Percentiles rank a stretch among this genome's conserved stretches.
Evolutionary conservation across 2,329 filamentous ascomycete species (phyloP).

Genomic region (Ophiocordyceps camponoti-saundersi): DNA sequence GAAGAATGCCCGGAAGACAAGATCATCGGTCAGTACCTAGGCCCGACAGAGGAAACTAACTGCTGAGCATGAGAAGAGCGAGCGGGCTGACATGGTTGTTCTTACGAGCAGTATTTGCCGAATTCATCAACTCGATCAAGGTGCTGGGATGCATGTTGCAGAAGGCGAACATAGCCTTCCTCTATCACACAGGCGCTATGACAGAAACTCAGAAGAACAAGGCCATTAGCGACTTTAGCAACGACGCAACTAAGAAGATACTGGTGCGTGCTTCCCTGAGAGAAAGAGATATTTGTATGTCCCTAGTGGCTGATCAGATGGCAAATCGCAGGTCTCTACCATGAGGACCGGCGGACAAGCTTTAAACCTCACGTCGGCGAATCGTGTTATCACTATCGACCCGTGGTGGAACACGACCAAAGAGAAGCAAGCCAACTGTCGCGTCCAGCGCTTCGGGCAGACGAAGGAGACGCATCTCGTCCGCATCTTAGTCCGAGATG

Average conservation of each 20-base stretch:
- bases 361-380: conserved; percentile 25
- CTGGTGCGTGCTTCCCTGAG: conserved; percentile 14
- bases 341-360: conserved; percentile 18
- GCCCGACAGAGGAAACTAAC: not conserved
- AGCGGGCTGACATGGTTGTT: not conserved
- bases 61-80: not conserved
- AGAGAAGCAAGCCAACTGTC: conserved; percentile 44
- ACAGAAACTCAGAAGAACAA: conserved; percentile 1
- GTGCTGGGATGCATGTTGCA: conserved; percentile 19
- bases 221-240: conserved; percentile 9
- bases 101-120: conserved; percentile 20
- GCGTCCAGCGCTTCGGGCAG: conserved; percentile 51
- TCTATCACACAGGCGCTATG: conserved; percentile 19
- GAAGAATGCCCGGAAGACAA: conserved; percentile 16
- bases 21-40: conserved; percentile 19
- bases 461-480: conserved; percentile 38
- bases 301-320: not conserved
- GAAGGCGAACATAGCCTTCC: conserved; percentile 10
- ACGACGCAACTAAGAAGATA: conserved; percentile 7
- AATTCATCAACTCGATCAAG: conserved; percentile 15
- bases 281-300: too few relatives aligned
- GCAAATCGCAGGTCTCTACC: conserved; percentile 14
- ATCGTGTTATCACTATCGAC: conserved; percentile 36
- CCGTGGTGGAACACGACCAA: conserved; percentile 43
- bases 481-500: conserved; percentile 31